These are phyloP conservation scores for Austroboletus eburneus DNA, from an alignment of 768 basidiomycete genomes.

Conservation along the genomic window DNA sequence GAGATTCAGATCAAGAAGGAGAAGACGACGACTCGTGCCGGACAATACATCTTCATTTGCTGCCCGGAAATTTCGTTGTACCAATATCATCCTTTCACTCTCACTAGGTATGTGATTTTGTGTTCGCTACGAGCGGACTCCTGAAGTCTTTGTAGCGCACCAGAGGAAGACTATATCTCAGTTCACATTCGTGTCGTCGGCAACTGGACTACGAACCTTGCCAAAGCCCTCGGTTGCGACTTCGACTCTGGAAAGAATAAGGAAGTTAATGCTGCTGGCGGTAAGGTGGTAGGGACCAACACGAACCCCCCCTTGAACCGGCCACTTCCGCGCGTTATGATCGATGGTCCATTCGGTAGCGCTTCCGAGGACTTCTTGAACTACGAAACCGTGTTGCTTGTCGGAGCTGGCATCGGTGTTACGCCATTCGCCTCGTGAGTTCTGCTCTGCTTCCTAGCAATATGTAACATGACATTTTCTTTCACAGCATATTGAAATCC, in stretches of 20 bases:
- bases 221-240: slow-evolving; percentile 80
- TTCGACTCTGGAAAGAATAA: slow-evolving; percentile 55
- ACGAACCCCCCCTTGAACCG: slow-evolving; percentile 61
- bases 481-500: slow-evolving; percentile 71
- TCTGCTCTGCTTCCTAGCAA: background rate
- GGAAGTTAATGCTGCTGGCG: slow-evolving; percentile 42
- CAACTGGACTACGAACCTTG: slow-evolving; percentile 83
- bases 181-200: slow-evolving; percentile 92
- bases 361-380: slow-evolving; percentile 91
- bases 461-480: slow-evolving; percentile 1
- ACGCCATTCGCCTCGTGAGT: slow-evolving; percentile 93
- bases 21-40: slow-evolving; percentile 74
- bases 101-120: slow-evolving; percentile 55
- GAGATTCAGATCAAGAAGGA: slow-evolving; percentile 99
- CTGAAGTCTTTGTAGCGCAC: slow-evolving; percentile 50
- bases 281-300: slow-evolving; percentile 57
- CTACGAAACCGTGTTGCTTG: slow-evolving; percentile 83
- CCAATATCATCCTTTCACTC: slow-evolving; percentile 97
- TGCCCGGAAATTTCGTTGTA: slow-evolving; percentile 92
- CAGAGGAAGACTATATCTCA: slow-evolving; percentile 93
- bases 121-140: background rate
- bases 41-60: slow-evolving; percentile 90
- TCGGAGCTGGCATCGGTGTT: slow-evolving; percentile 94
- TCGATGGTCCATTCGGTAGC: slow-evolving; percentile 93
- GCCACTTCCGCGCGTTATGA: slow-evolving; percentile 86